These are phyloP conservation scores for Candida insectorum DNA, from an alignment of 805 yeast species.

Conservation along the genomic window DNA sequence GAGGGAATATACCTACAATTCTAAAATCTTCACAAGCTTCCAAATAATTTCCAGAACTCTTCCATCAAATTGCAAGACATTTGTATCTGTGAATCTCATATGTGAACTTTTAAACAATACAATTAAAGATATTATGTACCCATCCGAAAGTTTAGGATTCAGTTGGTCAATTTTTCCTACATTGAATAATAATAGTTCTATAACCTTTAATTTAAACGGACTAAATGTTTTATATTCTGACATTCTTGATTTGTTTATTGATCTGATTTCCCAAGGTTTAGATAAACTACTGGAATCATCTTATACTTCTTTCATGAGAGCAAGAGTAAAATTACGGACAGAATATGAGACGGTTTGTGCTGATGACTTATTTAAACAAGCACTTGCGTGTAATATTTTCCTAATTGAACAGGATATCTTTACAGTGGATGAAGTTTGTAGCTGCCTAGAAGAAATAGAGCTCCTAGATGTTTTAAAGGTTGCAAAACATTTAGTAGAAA, in stretches of 20 bases:
- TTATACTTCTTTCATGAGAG: slow-evolving; percentile 37
- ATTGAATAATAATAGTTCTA: slow-evolving; percentile 49
- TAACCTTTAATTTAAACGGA: slow-evolving; percentile 55
- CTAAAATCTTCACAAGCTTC: slow-evolving; percentile 41
- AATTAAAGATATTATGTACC: slow-evolving; percentile 45
- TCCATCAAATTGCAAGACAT: slow-evolving; percentile 29
- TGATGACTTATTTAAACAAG: slow-evolving; percentile 45
- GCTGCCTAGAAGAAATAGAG: slow-evolving; percentile 51
- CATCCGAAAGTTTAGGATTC: slow-evolving; percentile 52
- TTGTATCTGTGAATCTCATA: slow-evolving; percentile 53
- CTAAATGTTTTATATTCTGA: slow-evolving; percentile 35
- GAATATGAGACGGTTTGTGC: slow-evolving; percentile 43
- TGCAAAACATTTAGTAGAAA: slow-evolving; percentile 2
- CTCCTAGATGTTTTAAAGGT: slow-evolving; percentile 16
- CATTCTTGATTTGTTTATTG: slow-evolving; percentile 31
- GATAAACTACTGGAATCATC: slow-evolving; percentile 9
- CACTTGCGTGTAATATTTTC: slow-evolving; percentile 48
- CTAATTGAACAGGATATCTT: slow-evolving; percentile 56
- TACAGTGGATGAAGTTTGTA: slow-evolving; percentile 52
- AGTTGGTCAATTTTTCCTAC: slow-evolving; percentile 57
- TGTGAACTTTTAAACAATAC: slow-evolving; percentile 43
- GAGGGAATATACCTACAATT: slow-evolving; percentile 25
- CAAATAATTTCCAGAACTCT: slow-evolving; percentile 37
- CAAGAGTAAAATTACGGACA: slow-evolving; percentile 46
- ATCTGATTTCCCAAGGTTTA: slow-evolving; percentile 23